These are phyloP conservation scores for Biscogniauxia mediterranea DNA, from an alignment of 2,329 filamentous ascomycete genomes.

Conservation along the genomic window DNA sequence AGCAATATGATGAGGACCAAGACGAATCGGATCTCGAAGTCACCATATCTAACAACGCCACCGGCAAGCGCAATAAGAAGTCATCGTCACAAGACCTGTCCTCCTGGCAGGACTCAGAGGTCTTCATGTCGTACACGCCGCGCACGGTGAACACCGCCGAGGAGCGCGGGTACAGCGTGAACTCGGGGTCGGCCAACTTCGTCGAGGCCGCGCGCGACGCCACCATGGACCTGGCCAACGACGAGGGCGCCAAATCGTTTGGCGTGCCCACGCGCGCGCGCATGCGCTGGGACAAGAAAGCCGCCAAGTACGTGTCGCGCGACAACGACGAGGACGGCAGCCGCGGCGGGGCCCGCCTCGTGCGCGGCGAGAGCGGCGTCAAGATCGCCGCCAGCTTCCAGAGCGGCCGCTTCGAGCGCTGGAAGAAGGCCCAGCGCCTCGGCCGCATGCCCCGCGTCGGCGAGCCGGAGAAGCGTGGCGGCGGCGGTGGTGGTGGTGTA, in stretches of 20 bases:
- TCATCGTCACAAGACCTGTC: constrained; percentile 37
- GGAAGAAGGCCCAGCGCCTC: constrained; percentile 84
- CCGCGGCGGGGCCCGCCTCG: constrained; percentile 59
- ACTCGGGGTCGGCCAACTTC: constrained; percentile 79
- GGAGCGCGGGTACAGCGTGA: constrained; percentile 90
- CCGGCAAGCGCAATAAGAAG: constrained; percentile 46
- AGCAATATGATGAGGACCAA: constrained; percentile 42
- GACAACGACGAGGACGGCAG: constrained; percentile 95
- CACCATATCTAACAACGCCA: constrained; percentile 61
- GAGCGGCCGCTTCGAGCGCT: constrained; percentile 88
- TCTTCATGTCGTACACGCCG: constrained; percentile 96
- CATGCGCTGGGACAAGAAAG: constrained; percentile 96
- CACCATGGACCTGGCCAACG: constrained; percentile 89
- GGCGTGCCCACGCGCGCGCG: constrained; percentile 70
- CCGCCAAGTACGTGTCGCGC: constrained; percentile 88
- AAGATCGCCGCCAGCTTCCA: constrained; percentile 95
- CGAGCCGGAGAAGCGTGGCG: constrained; percentile 63
- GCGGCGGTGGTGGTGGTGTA: constrained; percentile 27
- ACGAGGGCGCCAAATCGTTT: constrained; percentile 79
- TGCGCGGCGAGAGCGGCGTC: constrained; percentile 86
- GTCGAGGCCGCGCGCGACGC: constrained; percentile 81
- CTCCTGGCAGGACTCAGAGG: constrained; percentile 78
- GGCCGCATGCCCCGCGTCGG: constrained; percentile 77
- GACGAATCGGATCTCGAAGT: constrained; percentile 67
- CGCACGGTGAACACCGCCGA: constrained; percentile 77